Base-by-base conservation (phyloP, 148 eudicot species). In the Amaranthus cruentus region DNA sequence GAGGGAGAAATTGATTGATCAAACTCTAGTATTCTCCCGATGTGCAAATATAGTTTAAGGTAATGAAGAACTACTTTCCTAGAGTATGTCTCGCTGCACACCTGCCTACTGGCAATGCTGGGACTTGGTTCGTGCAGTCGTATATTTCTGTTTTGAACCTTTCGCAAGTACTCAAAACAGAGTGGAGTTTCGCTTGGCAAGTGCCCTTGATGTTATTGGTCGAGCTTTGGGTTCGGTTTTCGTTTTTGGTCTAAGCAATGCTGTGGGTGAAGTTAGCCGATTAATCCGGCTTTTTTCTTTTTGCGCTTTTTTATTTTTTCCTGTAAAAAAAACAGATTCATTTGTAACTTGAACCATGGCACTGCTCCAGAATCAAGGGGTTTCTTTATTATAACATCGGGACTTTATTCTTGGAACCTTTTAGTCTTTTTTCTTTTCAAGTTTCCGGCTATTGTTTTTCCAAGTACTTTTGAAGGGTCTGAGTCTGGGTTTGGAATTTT, bases 1-100 rank as follows among this genome's bases (percentile, higher is more conserved):
- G 89, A 90, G 73, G 93, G 89, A 71, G 94, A 93, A 70, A 86
- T 87, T 65, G 93, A 90, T 78, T 88, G 83, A 91, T 74, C 9
- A 7, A 38, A 5, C 13, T 49, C 28, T 47, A 6, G 0, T 21
- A 38, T 9, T 7, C 49, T 68, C 50, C 62, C 58, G 54, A 54
- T 61, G 55, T 74, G 74, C 77, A 62, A 18, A 54, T 65, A 14
- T 59, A 28, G 42, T 55, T 57, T 15, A 66, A 50, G 44, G 60
- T 42, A 69, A 63, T 69, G 64, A 42, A 52, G 73, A 55, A 74
- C 51, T 56, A 66, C 59, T 63, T 55, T 43, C 52, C 66, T 48
- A 49, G 58, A 13, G 59, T 55, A 74, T 58, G 75, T 73, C 38
- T 48, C 50, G 14, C 68, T 57, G 72, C 71, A 58, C 70, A 15